Conservation (phyloP, 331 rosid species). For the Prunus yedoensis region DNA sequence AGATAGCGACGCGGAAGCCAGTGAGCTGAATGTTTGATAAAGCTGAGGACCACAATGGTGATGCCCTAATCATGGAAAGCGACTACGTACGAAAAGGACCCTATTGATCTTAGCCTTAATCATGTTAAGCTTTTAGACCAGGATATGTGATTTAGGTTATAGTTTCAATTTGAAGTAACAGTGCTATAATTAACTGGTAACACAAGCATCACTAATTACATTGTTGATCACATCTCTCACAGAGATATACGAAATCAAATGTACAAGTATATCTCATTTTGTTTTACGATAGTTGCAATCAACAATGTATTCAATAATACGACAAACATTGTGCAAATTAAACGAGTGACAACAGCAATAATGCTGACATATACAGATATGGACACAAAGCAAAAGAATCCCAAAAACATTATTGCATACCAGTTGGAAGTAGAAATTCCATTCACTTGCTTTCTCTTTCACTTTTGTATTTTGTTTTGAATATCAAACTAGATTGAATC, state of each 20-base stretch:
- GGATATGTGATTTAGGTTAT: too few relatives aligned
- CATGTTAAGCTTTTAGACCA: neutral
- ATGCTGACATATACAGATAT: neutral
- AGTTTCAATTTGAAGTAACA: neutral
- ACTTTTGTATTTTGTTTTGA: neutral
- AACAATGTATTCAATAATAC: too few relatives aligned
- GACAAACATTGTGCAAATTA: too few relatives aligned
- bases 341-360: too few relatives aligned
- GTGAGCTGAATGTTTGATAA: conserved; percentile 16
- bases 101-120: neutral
- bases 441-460: conserved; percentile 5
- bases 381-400: neutral
- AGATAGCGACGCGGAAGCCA: conserved; percentile 37
- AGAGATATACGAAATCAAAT: too few relatives aligned
- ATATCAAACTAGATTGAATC: neutral
- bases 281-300: too few relatives aligned
- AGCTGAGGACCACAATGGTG: neutral
- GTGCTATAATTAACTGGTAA: too few relatives aligned
- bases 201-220: neutral
- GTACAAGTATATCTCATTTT: too few relatives aligned
- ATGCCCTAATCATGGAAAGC: neutral
- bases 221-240: neutral
- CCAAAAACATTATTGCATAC: conserved; percentile 10
- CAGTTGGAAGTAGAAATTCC: conserved; percentile 6
- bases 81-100: neutral